Evolutionary conservation across 331 rosid species (phyloP), one percentile per base, ranked within the genome.

Genomic region (Malus hybrid): DNA sequence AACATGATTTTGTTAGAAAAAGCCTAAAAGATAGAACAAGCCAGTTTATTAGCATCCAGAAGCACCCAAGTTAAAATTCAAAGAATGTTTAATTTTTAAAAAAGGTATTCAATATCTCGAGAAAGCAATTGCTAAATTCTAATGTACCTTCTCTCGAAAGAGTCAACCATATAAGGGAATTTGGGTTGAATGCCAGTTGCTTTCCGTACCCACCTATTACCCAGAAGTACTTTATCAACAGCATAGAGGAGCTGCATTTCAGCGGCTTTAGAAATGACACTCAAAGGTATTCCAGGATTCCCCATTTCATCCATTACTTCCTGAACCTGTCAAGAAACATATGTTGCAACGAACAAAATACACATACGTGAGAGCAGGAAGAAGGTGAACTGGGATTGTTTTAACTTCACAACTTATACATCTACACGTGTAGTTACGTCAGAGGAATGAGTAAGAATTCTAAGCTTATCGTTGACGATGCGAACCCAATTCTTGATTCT

Each of bases 201-300:
- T 90, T 84, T 94, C 76, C 99, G 87, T 71, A 94, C 73, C 99
- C 97, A 92, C 86, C 97, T 90, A 81, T 92, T 94, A 66, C 99
- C 99, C 34, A 94, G 90, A 74, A 94, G 82, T 22, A 85, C 90
- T 72, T 78, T 88, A 81, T 94, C 99, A 67, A 91, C 91, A 7
- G 93, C 77, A 70, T 94, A 90, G 5, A 89, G 96, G 52, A 94
- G 86, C 85, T 94, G 97, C 79, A 94, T 87, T 75, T 89, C 99
- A 11, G 97, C 99, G 67, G 95, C 96, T 80, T 94, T 94, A 5
- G 99, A 90, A 70, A 94, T 87, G 65, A 92, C 97, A 83, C 96
- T 94, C 24, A 92, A 63, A 10, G 99, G 99, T 81, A 94, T 94
- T 80, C 93, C 84, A 30, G 97, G 91, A 77, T 86, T 81, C 36